Evolutionary conservation across 2,329 filamentous ascomycete genomes (phyloP).

Genomic region (Kalaharituber pfeilii): DNA sequence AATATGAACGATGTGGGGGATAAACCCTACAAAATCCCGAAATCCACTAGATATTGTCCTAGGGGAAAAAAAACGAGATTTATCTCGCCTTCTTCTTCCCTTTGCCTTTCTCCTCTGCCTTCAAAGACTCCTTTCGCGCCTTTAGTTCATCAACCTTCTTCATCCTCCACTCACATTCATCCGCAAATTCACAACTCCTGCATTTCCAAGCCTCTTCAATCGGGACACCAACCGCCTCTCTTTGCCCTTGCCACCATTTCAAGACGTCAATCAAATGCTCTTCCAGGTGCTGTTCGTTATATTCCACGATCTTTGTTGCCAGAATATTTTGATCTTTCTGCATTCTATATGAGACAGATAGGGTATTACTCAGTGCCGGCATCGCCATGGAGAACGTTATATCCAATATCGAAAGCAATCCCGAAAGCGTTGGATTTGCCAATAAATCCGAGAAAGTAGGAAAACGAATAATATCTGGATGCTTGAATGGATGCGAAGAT

Average conservation of each 20-base stretch:
- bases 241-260: constrained; percentile 72
- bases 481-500: background rate
- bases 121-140: constrained; percentile 26
- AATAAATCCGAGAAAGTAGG: background rate
- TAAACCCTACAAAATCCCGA: no score
- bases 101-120: background rate
- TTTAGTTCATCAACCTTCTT: constrained; percentile 45
- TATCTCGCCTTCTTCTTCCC: background rate
- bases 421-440: constrained; percentile 31
- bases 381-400: constrained; percentile 38
- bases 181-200: constrained; percentile 61
- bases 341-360: constrained; percentile 39
- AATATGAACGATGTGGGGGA: no score
- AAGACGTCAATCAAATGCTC: constrained; percentile 52
- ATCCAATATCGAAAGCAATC: constrained; percentile 41
- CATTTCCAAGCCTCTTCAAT: constrained; percentile 85
- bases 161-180: constrained; percentile 60
- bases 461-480: background rate
- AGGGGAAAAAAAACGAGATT: no score
- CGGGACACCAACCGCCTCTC: constrained; percentile 54
- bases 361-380: constrained; percentile 39
- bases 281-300: constrained; percentile 46
- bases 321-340: constrained; percentile 34
- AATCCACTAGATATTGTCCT: no score
- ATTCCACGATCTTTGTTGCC: constrained; percentile 45